Evolutionary conservation across 352 stramenopile genomes (phyloP).

Genomic region (Phytophthora hybrid): DNA sequence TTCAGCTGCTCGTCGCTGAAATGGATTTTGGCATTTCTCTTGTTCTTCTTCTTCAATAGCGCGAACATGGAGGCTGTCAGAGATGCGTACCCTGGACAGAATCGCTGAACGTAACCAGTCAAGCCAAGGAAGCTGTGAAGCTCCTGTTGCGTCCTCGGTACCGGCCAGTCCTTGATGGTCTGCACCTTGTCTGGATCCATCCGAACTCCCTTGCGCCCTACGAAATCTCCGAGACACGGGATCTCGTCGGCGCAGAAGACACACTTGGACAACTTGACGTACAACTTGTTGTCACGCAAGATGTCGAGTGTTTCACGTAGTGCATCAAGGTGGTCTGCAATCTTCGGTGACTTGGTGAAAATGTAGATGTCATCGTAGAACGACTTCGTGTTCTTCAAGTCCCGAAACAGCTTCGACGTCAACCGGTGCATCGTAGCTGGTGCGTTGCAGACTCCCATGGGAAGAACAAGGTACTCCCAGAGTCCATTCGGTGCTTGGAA

Average conservation of each 20-base stretch:
- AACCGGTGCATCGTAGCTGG: constrained; percentile 16
- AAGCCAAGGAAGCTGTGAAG: constrained; percentile 10
- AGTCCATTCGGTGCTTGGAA: constrained; percentile 22
- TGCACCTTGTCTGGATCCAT: constrained; percentile 18
- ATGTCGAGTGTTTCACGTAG: constrained; percentile 7
- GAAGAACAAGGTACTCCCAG: constrained; percentile 8
- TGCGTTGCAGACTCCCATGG: constrained; percentile 7
- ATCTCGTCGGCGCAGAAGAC: constrained; percentile 10
- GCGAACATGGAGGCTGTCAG: background rate
- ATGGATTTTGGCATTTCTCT: constrained; percentile 4
- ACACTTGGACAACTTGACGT: constrained; percentile 20
- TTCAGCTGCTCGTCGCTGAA: constrained; percentile 11
- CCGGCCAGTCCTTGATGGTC: constrained; percentile 12
- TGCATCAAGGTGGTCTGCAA: constrained; percentile 10
- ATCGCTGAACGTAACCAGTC: constrained; percentile 11
- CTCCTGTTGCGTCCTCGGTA: constrained; percentile 3
- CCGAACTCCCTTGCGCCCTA: constrained; percentile 5
- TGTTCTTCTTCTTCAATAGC: constrained; percentile 6
- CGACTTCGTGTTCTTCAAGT: constrained; percentile 6
- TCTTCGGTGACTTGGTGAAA: constrained; percentile 9
- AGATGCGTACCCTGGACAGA: constrained; percentile 6
- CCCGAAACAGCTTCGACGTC: constrained; percentile 11
- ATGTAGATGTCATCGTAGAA: constrained; percentile 24
- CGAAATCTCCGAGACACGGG: constrained; percentile 6
- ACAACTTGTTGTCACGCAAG: constrained; percentile 11